These are phyloP conservation scores for Secale cereale DNA, from an alignment of 176 grass and related monocot species.

Conservation along the genomic window DNA sequence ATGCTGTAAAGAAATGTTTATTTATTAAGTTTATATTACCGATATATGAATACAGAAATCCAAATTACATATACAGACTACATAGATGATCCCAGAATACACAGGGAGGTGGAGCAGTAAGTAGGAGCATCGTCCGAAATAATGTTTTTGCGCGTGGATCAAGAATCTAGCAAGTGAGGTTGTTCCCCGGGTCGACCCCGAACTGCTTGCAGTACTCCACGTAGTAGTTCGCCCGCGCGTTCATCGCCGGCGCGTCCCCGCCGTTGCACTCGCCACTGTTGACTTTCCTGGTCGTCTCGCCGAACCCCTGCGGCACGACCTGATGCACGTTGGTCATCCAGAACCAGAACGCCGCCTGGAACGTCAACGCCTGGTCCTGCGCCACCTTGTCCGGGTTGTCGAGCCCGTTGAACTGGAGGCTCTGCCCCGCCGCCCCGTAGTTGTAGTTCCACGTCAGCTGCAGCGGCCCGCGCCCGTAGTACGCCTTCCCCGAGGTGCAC, in stretches of 20 bases:
- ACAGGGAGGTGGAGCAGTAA: too few species aligned
- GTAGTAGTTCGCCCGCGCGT: constrained; percentile 39
- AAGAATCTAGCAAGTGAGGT: constrained; percentile 42
- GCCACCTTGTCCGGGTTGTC: constrained; percentile 58
- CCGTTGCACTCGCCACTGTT: constrained; percentile 63
- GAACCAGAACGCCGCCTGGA: constrained; percentile 76
- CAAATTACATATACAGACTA: too few species aligned
- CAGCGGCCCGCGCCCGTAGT: constrained; percentile 78
- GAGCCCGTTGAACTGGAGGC: constrained; percentile 75
- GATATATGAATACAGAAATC: too few species aligned
- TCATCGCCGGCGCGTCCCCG: constrained; percentile 24
- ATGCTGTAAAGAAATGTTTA: too few species aligned
- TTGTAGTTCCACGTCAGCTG: constrained; percentile 90
- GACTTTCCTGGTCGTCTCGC: constrained; percentile 51
- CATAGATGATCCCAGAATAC: too few species aligned
- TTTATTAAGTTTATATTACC: too few species aligned
- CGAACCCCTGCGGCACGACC: constrained; percentile 46
- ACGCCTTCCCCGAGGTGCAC: constrained; percentile 49
- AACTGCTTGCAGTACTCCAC: constrained; percentile 60
- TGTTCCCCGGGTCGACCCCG: constrained; percentile 50
- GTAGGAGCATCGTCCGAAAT: too few species aligned
- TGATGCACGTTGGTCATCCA: constrained; percentile 65
- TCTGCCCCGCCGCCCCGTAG: constrained; percentile 64
- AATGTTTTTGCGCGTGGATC: too few species aligned
- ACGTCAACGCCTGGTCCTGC: constrained; percentile 47